Conservation (phyloP, 345 rosid species). For the Aegle marmelos region DNA sequence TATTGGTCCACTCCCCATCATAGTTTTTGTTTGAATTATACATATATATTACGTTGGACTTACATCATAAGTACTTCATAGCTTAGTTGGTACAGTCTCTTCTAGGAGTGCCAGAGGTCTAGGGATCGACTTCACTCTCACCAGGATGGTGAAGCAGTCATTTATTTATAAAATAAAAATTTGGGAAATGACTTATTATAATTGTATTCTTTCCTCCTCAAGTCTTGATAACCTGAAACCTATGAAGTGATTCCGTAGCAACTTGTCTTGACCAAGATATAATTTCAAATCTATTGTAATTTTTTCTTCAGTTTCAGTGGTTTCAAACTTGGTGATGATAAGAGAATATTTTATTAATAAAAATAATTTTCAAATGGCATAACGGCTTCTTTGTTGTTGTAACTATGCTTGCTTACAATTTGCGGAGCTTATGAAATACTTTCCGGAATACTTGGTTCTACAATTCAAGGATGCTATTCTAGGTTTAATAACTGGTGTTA, state of each 20-base stretch:
- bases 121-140: background rate
- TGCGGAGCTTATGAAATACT: background rate
- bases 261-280: background rate
- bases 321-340: background rate
- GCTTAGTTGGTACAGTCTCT: background rate
- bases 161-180: background rate
- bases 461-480: constrained; percentile 1
- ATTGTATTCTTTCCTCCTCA: background rate
- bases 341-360: background rate
- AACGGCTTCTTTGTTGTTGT: background rate
- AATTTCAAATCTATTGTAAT: background rate
- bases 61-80: background rate
- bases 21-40: background rate
- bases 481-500: background rate
- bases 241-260: background rate
- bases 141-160: background rate
- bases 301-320: background rate
- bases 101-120: background rate
- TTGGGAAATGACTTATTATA: background rate
- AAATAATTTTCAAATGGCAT: background rate
- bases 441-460: background rate
- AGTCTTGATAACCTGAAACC: background rate
- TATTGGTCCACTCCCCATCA: background rate
- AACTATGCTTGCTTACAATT: background rate
- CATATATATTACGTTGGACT: background rate